Base-by-base conservation (phyloP, 768 basidiomycete genomes). In the Russula griseocarnosa region DNA sequence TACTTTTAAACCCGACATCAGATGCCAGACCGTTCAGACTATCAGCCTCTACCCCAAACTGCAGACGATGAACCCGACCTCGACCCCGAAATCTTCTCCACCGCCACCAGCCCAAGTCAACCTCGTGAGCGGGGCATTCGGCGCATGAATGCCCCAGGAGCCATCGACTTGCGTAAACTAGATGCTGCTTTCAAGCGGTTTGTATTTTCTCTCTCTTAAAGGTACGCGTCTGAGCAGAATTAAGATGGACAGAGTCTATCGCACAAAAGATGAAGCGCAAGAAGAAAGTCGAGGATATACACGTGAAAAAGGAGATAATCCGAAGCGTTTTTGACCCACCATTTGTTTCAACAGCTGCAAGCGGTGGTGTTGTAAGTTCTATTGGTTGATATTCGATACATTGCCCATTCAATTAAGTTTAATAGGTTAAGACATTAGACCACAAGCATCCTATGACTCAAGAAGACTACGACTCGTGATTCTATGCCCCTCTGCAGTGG, bases 141-240 rank as follows among this genome's bases (percentile, higher is more conserved):
- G 56, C 75, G 76, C 46, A 65, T 74, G 30, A 72, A 70, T 36
- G 75, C 81, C 61, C 82, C 86, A 51, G 85, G 85, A 50, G 84
- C 82, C 70, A 88, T 93, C 70, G 91, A 93, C 79, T 76, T 93
- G 62, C 81, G 83, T 46, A 90, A 90, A 70, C 72, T 93, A 62
- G 91, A 93, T 71, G 83, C 79, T 71, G 91, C 91, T 7, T 93
- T 93, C 78, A 92, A 92, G 75, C 81, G 88, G 86, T 86, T 54
- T 47, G 77, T 49, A 34, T 6, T n/a, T 51, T 18, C 24, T 63
- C 34, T 50, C 13, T 42, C 10, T 40, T 13, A 2, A 2, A 22
- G 5, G 30, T 24, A 20, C 18, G 26, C 24, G 9, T 58, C 54
- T 53, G 36, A 59, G 9, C 26, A 65, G 46, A 53, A 55, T 44